Evolutionary conservation across 2,329 filamentous ascomycete species (phyloP).

Genomic region (Xylaria sp.): DNA sequence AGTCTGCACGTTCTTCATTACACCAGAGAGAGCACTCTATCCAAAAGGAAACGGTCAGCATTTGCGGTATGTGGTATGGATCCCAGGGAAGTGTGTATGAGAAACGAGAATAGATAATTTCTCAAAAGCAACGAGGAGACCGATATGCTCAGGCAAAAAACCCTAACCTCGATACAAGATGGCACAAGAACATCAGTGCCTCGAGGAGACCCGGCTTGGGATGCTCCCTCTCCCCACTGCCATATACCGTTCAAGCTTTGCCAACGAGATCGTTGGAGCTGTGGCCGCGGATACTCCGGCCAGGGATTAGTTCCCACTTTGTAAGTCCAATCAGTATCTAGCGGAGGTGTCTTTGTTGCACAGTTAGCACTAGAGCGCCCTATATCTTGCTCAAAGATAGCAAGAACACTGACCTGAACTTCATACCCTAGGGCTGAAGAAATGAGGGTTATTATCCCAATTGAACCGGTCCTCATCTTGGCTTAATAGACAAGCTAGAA

Average conservation of each 20-base stretch:
- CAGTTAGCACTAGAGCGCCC: slow-evolving; percentile 8
- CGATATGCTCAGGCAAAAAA: not conserved
- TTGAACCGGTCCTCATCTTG: slow-evolving; percentile 27
- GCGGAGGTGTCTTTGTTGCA: slow-evolving; percentile 32
- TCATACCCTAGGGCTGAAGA: slow-evolving; percentile 32
- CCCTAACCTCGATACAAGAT: slow-evolving; percentile 39
- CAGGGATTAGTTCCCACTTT: slow-evolving; percentile 61
- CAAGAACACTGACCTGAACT: slow-evolving; percentile 31
- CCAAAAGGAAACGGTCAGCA: slow-evolving; percentile 55
- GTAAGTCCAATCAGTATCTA: slow-evolving; percentile 39
- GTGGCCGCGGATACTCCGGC: slow-evolving; percentile 69
- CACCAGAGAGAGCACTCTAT: slow-evolving; percentile 58
- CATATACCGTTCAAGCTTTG: slow-evolving; percentile 69
- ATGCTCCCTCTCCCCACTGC: slow-evolving; percentile 58
- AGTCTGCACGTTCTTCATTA: slow-evolving; percentile 56
- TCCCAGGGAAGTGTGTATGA: slow-evolving; percentile 22
- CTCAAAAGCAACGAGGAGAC: not conserved
- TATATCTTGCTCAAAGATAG: not conserved
- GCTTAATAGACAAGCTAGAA: not conserved
- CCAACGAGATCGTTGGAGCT: slow-evolving; percentile 65
- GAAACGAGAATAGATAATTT: not conserved
- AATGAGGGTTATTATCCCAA: slow-evolving; percentile 20
- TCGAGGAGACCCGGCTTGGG: slow-evolving; percentile 11
- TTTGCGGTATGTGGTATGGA: slow-evolving; percentile 53
- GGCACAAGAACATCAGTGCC: slow-evolving; percentile 40